phyloP scores from a whole-genome alignment of 1,139 yeast genomes.

The Lodderomyces beijingensis region DNA sequence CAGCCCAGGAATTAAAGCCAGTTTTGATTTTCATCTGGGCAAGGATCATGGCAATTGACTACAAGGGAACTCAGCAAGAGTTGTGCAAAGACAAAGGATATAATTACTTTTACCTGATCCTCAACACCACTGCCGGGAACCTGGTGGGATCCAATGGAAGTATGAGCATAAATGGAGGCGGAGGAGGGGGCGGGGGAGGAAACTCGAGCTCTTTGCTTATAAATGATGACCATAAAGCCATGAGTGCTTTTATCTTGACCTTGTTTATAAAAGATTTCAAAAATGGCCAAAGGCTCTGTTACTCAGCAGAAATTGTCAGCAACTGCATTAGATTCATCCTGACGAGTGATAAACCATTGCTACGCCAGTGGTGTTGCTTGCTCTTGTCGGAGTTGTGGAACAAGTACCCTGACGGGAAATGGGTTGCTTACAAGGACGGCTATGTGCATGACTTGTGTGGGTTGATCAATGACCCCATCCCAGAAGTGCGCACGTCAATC shows the following conservation, averaged over 20 bases:
- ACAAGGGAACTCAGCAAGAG: constrained; percentile 86
- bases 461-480: constrained; percentile 80
- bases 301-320: constrained; percentile 65
- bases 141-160: constrained; percentile 7
- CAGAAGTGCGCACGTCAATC: constrained; percentile 89
- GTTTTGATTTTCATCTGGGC: constrained; percentile 97
- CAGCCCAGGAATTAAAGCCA: constrained; percentile 93
- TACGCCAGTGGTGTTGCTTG: constrained; percentile 89
- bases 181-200: constrained; percentile 7
- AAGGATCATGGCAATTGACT: constrained; percentile 92
- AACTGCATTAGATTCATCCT: constrained; percentile 66
- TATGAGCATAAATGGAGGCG: constrained; percentile 19
- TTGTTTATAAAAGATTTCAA: constrained; percentile 77
- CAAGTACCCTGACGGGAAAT: constrained; percentile 70
- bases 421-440: constrained; percentile 66
- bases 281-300: constrained; percentile 76
- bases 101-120: constrained; percentile 77
- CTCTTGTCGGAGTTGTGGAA: constrained; percentile 76
- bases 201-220: constrained; percentile 25
- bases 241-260: constrained; percentile 88
- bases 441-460: constrained; percentile 52
- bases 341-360: constrained; percentile 73
- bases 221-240: constrained; percentile 84
- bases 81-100: constrained; percentile 88
- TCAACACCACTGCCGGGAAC: constrained; percentile 32